Evolutionary conservation across 208 protist genomes (phyloP).

Genomic region (Leishmania amazonensis): DNA sequence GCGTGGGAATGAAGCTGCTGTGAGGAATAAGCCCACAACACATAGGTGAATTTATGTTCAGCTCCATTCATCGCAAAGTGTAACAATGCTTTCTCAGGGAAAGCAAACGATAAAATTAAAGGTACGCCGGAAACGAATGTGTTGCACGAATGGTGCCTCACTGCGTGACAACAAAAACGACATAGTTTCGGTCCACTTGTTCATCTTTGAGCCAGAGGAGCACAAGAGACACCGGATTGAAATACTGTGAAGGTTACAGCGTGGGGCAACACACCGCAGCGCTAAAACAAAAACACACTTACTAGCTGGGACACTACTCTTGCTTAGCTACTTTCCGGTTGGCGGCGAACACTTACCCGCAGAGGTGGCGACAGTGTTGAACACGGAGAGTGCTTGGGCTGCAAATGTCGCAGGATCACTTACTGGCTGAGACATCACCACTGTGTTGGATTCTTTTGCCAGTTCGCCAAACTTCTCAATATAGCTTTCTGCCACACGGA

Average conservation of each 20-base stretch:
- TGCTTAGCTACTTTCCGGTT: background rate
- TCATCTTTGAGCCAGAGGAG: background rate
- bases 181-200: background rate
- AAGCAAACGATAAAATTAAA: background rate
- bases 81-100: background rate
- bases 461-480: constrained; percentile 92
- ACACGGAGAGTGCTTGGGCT: constrained; percentile 91
- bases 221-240: background rate
- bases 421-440: constrained; percentile 94
- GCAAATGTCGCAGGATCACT: constrained; percentile 90
- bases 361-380: constrained; percentile 61
- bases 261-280: background rate
- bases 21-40: background rate
- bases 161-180: background rate
- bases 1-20: background rate
- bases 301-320: background rate
- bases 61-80: background rate
- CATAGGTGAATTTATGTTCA: background rate
- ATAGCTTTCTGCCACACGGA: constrained; percentile 93
- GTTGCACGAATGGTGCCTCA: background rate
- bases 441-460: constrained; percentile 93
- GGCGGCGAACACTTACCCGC: constrained; percentile 28
- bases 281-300: background rate
- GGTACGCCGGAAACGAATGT: background rate
- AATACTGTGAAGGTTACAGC: constrained; percentile 7